Conservation (phyloP, 768 basidiomycete genomes). For the Xerocomellus amylosporus region DNA sequence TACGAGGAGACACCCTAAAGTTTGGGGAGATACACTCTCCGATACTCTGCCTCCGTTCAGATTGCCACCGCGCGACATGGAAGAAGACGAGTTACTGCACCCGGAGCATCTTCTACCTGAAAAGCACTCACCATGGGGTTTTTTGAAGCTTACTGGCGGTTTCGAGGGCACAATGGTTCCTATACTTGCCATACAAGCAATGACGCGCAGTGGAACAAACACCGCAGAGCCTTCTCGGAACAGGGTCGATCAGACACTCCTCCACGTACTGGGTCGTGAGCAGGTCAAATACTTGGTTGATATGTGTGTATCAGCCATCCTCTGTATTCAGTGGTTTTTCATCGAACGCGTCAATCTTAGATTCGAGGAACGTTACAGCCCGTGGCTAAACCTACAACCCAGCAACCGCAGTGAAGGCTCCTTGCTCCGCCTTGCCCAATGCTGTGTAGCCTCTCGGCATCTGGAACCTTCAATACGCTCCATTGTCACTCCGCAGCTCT, state of each 20-base stretch:
- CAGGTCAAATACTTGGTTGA: slow-evolving; percentile 39
- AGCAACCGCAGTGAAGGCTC: slow-evolving; percentile 29
- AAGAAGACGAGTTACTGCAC: slow-evolving; percentile 32
- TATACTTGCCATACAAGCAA: slow-evolving; percentile 44
- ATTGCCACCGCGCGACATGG: slow-evolving; percentile 14
- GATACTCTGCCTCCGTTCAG: slow-evolving; percentile 19
- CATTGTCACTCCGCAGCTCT: slow-evolving; percentile 38
- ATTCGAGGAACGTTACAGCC: slow-evolving; percentile 42
- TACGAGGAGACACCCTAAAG: slow-evolving; percentile 17
- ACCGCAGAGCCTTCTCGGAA: slow-evolving; percentile 19
- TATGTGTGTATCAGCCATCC: slow-evolving; percentile 29
- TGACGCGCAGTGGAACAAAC: slow-evolving; percentile 32
- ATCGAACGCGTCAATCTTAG: slow-evolving; percentile 20
- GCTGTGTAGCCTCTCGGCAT: slow-evolving; percentile 46
- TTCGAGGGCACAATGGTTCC: slow-evolving; percentile 45
- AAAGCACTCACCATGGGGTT: slow-evolving; percentile 37
- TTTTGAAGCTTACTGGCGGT: slow-evolving; percentile 37
- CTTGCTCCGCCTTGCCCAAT: slow-evolving; percentile 44
- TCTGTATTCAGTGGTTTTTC: not conserved
- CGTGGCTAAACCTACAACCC: slow-evolving; percentile 43
- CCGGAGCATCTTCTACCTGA: slow-evolving; percentile 38
- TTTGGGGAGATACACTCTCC: slow-evolving; percentile 19
- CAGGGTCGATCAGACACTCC: slow-evolving; percentile 29
- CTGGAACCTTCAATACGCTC: slow-evolving; percentile 36
- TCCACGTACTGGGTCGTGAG: slow-evolving; percentile 33